A percentile compares a stretch with the other conserved stretches of the same genome.
Evolutionary conservation across 2,329 filamentous ascomycete genomes (phyloP).

Genomic region (Zymoseptoria passerinii): DNA sequence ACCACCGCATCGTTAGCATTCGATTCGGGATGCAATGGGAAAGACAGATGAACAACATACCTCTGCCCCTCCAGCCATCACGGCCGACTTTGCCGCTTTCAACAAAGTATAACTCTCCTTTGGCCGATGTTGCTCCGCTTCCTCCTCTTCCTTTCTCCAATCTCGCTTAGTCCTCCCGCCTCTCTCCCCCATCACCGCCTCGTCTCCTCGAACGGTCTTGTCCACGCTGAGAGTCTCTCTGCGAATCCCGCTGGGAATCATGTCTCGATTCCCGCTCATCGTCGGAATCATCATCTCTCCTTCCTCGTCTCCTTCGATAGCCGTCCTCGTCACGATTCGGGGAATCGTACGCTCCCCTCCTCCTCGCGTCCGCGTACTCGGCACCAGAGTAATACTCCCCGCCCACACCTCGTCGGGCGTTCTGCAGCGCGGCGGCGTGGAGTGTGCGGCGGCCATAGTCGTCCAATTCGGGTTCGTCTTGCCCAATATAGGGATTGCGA

Average conservation of each 20-base stretch:
- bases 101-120: conserved; percentile 4
- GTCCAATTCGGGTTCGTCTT: background rate
- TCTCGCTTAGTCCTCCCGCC: background rate
- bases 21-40: no score
- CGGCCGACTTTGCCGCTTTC: conserved; percentile 8
- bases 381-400: background rate
- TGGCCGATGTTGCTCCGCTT: conserved; percentile 4
- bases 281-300: background rate
- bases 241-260: background rate
- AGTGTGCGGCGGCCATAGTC: background rate
- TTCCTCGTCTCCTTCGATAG: background rate
- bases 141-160: background rate
- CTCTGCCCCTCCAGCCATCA: conserved; percentile 5
- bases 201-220: background rate
- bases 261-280: background rate
- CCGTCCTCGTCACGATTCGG: background rate
- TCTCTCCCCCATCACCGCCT: background rate
- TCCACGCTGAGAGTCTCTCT: background rate
- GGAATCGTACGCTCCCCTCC: background rate
- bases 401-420: background rate
- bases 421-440: background rate
- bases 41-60: no score
- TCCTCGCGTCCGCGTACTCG: no score
- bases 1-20: no score
- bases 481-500: no score